Base-by-base conservation (phyloP, 805 yeast species). In the Nakazawaea pomicola region DNA sequence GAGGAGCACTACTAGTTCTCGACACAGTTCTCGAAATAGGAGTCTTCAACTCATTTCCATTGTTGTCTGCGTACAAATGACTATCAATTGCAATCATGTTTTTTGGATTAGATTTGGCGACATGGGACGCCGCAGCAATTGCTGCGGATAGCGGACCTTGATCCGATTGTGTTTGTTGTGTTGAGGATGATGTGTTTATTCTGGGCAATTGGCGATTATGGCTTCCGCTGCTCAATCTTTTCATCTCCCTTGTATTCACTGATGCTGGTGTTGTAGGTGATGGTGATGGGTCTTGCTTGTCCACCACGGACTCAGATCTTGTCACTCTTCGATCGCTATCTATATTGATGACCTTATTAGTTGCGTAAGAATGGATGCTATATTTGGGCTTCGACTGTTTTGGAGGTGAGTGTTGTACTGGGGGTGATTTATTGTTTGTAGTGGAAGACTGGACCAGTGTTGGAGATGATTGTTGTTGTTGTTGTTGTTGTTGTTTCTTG, bases 71-170 rank as follows among this genome's bases (percentile, higher is more conserved):
- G 28, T 24, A 11, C 5, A 24, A 24, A 10, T 19, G 19, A 12
- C 8, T 33, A 14, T 33, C 36, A 23, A 19, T 24, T 8, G 36
- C 36, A 10, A 45, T 48, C 56, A 61, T 55, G 23, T 50, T 41
- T 4, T 46, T 28, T 3, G 67, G 63, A 10, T 51, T 58, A 3
- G 52, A 33, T 35, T 54, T 57, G 8, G 65, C 62, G n/a, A 61
- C 60, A n/a, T 54, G 24, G 3, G 62, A 49, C 0, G 67, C 67
- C 4, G 67, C 67, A 2, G 63, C 63, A 11, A 62, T 33, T 2
- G 67, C 67, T 8, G 54, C 52, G 0, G 56, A 46, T 1, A 65
- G 61, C 18, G 62, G 57, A 8, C 19, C 29, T 6, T 29, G 28
- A 19, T 28, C 11, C 29, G 25, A 24, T 19, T 15, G 21, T 5